A percentile compares a stretch with the other conserved stretches of the same genome.
phyloP scores from a whole-genome alignment of 441 rosid genomes.

The Corymbia calophylla region DNA sequence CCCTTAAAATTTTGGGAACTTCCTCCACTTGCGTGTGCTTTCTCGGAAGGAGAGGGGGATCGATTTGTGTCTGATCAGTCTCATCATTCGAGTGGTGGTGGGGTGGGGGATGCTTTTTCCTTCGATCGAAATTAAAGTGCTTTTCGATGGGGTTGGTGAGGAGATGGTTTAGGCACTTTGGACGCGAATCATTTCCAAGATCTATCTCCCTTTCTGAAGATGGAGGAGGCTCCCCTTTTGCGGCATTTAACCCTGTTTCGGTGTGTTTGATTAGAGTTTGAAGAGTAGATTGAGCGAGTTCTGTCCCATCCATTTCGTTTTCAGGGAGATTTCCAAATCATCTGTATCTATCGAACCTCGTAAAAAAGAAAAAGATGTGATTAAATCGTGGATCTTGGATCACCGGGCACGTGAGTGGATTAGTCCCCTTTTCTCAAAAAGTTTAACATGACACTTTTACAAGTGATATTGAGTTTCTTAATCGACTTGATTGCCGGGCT shows the following conservation, averaged over 20 bases:
- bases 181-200: background rate
- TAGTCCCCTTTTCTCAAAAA: background rate
- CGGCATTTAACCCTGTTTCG: background rate
- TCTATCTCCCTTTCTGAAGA: background rate
- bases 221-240: background rate
- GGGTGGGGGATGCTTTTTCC: background rate
- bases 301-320: background rate
- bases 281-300: background rate
- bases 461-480: background rate
- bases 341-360: background rate
- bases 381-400: background rate
- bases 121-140: background rate
- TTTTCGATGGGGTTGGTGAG: background rate
- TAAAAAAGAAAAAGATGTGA: background rate
- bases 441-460: background rate
- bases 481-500: rapidly evolving
- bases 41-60: background rate
- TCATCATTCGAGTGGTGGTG: background rate
- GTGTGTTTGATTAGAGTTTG: too few relatives aligned
- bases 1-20: background rate
- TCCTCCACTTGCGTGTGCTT: background rate
- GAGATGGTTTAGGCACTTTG: background rate
- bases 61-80: background rate
- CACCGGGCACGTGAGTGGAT: background rate
- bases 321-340: background rate